phyloP scores from a whole-genome alignment of 2,329 filamentous ascomycete species.

The Aspergillus transmontanensis region DNA sequence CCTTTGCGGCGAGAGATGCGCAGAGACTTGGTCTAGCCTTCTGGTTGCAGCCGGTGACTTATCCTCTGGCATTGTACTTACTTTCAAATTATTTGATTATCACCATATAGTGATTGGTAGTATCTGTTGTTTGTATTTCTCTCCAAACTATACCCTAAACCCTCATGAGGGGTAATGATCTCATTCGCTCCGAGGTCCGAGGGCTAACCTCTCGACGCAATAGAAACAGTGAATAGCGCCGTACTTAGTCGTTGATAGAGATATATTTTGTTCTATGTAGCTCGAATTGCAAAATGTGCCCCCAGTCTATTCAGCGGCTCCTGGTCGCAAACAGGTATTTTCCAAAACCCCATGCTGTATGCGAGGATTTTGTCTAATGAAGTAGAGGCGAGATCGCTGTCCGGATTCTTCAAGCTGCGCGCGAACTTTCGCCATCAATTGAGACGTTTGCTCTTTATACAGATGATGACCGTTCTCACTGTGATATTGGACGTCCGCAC shows the following conservation, averaged over 20 bases:
- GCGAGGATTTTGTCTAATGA: not conserved
- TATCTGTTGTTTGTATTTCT: slow-evolving; percentile 1
- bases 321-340: slow-evolving; percentile 57
- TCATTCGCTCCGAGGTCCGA: slow-evolving; percentile 23
- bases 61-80: slow-evolving; percentile 18
- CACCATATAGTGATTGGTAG: not conserved
- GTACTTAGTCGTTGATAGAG: too few species aligned
- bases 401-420: slow-evolving; percentile 61
- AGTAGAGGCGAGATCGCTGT: slow-evolving; percentile 65
- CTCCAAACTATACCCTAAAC: slow-evolving; percentile 1
- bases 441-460: slow-evolving; percentile 61
- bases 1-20: slow-evolving; percentile 39
- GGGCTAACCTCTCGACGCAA: slow-evolving; percentile 1
- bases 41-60: slow-evolving; percentile 38
- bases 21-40: slow-evolving; percentile 52
- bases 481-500: slow-evolving; percentile 49
- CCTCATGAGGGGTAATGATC: slow-evolving; percentile 19
- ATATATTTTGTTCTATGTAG: not conserved
- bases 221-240: not conserved
- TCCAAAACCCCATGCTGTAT: not conserved
- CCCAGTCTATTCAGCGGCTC: slow-evolving; percentile 49
- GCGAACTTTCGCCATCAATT: slow-evolving; percentile 54
- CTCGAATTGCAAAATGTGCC: slow-evolving; percentile 5
- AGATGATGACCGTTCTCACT: slow-evolving; percentile 58
- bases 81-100: not conserved